phyloP scores from a whole-genome alignment of 2,329 filamentous ascomycete species.

The Fusarium sp. region DNA sequence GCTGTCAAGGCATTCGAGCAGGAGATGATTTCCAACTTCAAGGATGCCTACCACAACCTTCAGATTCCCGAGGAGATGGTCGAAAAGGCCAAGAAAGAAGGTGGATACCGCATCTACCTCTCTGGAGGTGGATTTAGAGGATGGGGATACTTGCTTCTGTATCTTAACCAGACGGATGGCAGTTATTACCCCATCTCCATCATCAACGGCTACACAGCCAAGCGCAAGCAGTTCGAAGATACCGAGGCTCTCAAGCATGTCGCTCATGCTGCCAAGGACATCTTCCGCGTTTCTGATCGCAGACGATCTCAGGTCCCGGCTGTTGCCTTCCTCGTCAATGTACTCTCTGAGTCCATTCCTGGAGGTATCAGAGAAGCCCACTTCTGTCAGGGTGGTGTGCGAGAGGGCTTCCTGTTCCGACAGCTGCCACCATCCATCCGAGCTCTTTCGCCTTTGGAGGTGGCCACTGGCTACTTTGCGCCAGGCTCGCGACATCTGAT shows the following conservation, averaged over 20 bases:
- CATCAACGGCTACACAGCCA: constrained; percentile 74
- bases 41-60: constrained; percentile 63
- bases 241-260: constrained; percentile 55
- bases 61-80: constrained; percentile 64
- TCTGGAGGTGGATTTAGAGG: constrained; percentile 78
- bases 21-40: constrained; percentile 66
- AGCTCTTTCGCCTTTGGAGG: constrained; percentile 67
- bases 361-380: constrained; percentile 68
- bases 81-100: constrained; percentile 55
- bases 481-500: constrained; percentile 60
- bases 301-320: constrained; percentile 75
- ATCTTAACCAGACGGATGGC: constrained; percentile 68
- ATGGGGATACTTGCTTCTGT: constrained; percentile 74
- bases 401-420: constrained; percentile 73
- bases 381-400: constrained; percentile 78
- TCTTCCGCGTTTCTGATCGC: constrained; percentile 73
- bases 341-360: constrained; percentile 70
- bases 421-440: constrained; percentile 61
- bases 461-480: constrained; percentile 67
- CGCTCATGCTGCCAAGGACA: constrained; percentile 51
- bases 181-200: constrained; percentile 76
- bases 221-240: constrained; percentile 62
- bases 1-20: constrained; percentile 58
- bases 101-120: constrained; percentile 71
- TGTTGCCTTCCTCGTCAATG: constrained; percentile 74